Evolutionary conservation across 345 rosid species (phyloP), one percentile per base, ranked within the genome.

Genomic region (Salix viminalis): DNA sequence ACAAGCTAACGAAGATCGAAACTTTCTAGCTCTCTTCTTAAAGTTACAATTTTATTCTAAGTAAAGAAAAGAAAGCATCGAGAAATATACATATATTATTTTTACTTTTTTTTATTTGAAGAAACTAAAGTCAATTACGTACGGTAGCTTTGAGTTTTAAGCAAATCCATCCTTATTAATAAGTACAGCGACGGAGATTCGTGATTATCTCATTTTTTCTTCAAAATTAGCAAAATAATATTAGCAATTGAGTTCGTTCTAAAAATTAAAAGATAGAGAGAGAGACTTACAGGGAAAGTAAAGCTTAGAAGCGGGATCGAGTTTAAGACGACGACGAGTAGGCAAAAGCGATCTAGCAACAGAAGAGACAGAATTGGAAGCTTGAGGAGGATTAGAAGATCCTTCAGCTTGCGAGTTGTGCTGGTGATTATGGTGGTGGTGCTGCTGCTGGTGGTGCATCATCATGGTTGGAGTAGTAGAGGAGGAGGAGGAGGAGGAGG

Each of bases 221-320:
- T 58, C 28, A 23, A 58, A 58, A 58, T n/a, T 58, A 58, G 10
- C 60, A 54, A 54, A 19, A 36, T 36, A 54, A 21, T 54, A 54
- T 19, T 64, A 64, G 39, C 62, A 56, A 56, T 18, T 23, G 7
- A 65, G 19, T 5, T 65, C n/a, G 37, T 58, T 11, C 69, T 30
- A 36, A 30, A 32, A 28, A 19, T 66, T 41, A 41, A 41, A 12
- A 41, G 44, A 41, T 0, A 41, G 13, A 41, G 13, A 41, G 13
- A 41, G 19, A 44, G 8, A 77, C 92, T 76, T 81, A 93, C 99
- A 92, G 48, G 98, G 98, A 74, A 96, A 96, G 72, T 91, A 93
- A 73, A 96, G 97, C 84, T 93, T 92, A 66, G 81, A 81, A 9
- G 97, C 65, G 4, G 99, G 98, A 87, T 96, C 99, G 69, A 96